Evolutionary conservation across 306 rosid species (phyloP), one percentile per base, ranked within the genome.

Genomic region (Glycine tomentella): DNA sequence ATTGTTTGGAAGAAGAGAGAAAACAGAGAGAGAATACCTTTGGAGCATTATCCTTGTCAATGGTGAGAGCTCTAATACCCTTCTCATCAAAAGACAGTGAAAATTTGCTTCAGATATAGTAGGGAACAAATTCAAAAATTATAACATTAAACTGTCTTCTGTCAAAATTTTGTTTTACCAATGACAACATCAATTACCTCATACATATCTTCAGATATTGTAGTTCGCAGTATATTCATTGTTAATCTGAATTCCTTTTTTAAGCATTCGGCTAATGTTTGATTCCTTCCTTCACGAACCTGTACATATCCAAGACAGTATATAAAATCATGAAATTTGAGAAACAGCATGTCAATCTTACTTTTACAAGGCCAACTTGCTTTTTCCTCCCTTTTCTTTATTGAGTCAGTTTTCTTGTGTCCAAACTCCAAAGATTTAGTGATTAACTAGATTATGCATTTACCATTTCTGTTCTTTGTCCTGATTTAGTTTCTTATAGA

Each of bases 21-120:
- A 34, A 59, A 34, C 31, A 33, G 62, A 34, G 56, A 57, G 58
- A 25, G 16, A 74, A 52, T 87, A 95, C 99, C 99, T 95, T 93
- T 33, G 99, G 98, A 75, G 96, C 86, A 86, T 93, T 95, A 63
- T 95, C 99, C 86, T 91, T 95, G 90, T 95, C 98, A 75, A 95
- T 82, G 75, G 94, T 88, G 90, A 95, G 88, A 86, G 98, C 92
- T 80, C 99, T 87, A 53, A 95, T 93, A 84, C 99, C 99, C 98
- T 95, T 81, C 61, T 66, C 69, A 72, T 80, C 69, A 83, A 83
- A 75, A 84, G 48, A 84, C 16, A 81, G 82, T 6, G 74, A 45
- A 61, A 53, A 25, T 67, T 88, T 74, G 80, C 75, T 59, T 84
- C 62, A 84, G 74, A 69, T 31, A 55, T 48, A 16, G 53, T 6